Evolutionary conservation across 2,329 filamentous ascomycete genomes (phyloP), one percentile per base, ranked within the genome.

Genomic region (Xylariales sp.): DNA sequence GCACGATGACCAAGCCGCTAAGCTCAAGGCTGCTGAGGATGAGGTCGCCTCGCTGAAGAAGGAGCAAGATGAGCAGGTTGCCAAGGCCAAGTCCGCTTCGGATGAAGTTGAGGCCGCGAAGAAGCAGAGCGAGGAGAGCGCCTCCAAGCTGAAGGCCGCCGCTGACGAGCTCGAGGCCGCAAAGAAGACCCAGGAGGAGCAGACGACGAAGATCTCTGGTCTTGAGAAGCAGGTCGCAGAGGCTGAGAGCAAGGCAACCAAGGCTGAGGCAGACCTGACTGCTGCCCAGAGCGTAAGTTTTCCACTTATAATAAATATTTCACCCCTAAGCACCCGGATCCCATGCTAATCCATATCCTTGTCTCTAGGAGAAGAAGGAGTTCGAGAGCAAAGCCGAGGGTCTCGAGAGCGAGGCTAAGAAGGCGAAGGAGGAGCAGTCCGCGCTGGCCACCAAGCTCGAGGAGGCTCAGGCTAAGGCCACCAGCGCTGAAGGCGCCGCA

Each of bases 181-280:
- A n/a, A 54, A 60, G 50, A 52, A 54, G 40, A 45, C 55, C 32
- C 48, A 52, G 18, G 52, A 55, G 12, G 56, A 63, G 42, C 52
- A 57, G 34, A 39, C 50, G 14, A 38, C 45, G 29, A 52, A 60
- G 48, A 41, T 60, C 23, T 43, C 53, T 12, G 46, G 40, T n/a
- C 52, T 63, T 21, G 47, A 57, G 36, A 51, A 52, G 38, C 45
- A 63, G 40, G 44, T 45, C 5, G 56, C 63, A 37, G 53, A 54
- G 33, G 62, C 62, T 4, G 55, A 64, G 40, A 50, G 57, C 39
- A 62, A 64, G 45, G 57, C 57, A 4, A 50, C 55, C 17, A 59
- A 66, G 49, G 55, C 57, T 10, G 53, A 60, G 18, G 61, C 61
- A 15, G 54, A 65, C 33, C 52, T 70, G 6, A 51, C 58, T 36